Evolutionary conservation across 2,329 filamentous ascomycete genomes (phyloP).

Genomic region (Ophiocordyceps camponoti-rufipedis): DNA sequence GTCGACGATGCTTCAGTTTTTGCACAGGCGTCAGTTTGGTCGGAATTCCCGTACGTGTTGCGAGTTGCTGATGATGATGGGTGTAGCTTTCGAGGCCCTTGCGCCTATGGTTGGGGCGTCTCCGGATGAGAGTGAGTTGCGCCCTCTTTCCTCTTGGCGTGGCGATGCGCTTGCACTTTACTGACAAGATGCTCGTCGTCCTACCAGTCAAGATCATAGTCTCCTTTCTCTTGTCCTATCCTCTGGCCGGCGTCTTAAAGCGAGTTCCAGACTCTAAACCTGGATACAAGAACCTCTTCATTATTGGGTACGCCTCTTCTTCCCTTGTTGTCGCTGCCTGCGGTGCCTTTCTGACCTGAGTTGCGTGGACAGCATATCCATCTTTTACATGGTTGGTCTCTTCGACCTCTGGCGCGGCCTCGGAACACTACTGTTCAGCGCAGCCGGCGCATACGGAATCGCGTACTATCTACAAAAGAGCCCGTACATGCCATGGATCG

Average conservation of each 20-base stretch:
- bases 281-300: conserved; percentile 74
- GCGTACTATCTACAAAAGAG: conserved; percentile 61
- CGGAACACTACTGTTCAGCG: conserved; percentile 60
- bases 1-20: conserved; percentile 5
- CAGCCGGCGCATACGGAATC: conserved; percentile 65
- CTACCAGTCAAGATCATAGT: conserved; percentile 73
- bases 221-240: conserved; percentile 83
- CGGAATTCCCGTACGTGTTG: background rate
- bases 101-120: conserved; percentile 15
- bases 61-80: background rate
- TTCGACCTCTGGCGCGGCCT: conserved; percentile 85
- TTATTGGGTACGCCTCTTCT: conserved; percentile 40
- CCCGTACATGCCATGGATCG: conserved; percentile 94
- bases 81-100: conserved; percentile 16
- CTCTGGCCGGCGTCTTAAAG: conserved; percentile 75
- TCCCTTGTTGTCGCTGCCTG: background rate
- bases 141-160: background rate
- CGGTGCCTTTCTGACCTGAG: background rate
- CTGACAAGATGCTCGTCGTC: background rate
- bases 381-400: conserved; percentile 86
- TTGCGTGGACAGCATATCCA: conserved; percentile 38
- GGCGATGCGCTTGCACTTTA: conserved; percentile 1
- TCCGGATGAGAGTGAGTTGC: conserved; percentile 18
- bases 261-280: conserved; percentile 74
- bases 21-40: conserved; percentile 6